Evolutionary conservation across 2,329 filamentous ascomycete species (phyloP), one percentile per base, ranked within the genome.

Genomic region (Aspergillus sp.): DNA sequence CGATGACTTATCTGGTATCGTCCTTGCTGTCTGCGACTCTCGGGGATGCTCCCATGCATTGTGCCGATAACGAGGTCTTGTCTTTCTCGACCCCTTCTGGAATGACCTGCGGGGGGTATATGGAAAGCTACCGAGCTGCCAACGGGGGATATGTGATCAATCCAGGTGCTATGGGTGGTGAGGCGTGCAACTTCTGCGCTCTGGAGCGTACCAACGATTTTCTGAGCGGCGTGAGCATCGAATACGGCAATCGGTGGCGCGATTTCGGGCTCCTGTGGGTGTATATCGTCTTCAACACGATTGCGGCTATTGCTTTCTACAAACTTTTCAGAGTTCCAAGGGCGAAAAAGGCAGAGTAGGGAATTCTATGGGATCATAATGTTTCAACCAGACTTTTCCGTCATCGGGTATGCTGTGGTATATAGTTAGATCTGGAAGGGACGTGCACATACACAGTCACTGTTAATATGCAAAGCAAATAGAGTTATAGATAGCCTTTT

Each of bases 41-140:
- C 2, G 82, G 83, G 6, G 89, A 86, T 17, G 73, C 95, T 0
- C 82, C 86, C 0, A 83, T 84, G 1, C 89, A 85, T 0, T 96
- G 92, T 73, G 86, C 88, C 1, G 60, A 71, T 5, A 88, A 88
- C 66, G 93, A 96, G 70, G 82, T 84, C 55, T 76, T 91, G 8
- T 68, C 75, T 30, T 88, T 96, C 68, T 69, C 83, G 4, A 86
- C 91, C 0, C 80, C 83, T 0, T 57, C 62, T 0, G 80, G 80
- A 17, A 61, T 77, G 67, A 89, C 83, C 0, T 93, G 90, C 67
- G 66, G 59, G 0, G 66, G 83, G 11, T 93, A 89, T 68, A 71
- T 91, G 64, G 47, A 59, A 0, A 19, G 68, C 0, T 89, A 84
- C 64, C 81, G 85, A 2, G 24, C 57, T 0, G 30, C 57, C 0